A percentile compares a stretch with the other conserved stretches of the same genome.
These are phyloP conservation scores for Pterocarpus macrocarpus DNA, from an alignment of 306 rosid genomes.

Conservation along the genomic window DNA sequence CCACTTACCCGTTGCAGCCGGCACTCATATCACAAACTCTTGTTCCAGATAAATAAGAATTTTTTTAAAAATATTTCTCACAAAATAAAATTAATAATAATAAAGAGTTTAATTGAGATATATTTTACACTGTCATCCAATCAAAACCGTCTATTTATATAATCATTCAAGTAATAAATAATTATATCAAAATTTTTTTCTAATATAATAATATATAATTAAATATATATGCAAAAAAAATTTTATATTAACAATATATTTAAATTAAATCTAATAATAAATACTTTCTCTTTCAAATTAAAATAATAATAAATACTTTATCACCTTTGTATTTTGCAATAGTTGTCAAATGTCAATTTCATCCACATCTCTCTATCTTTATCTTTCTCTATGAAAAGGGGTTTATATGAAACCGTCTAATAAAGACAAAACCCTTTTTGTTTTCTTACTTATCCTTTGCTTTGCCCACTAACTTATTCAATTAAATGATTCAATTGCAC, in stretches of 20 bases:
- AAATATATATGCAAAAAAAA: too few species aligned
- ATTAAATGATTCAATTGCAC: slow-evolving; percentile 43
- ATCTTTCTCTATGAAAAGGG: not conserved
- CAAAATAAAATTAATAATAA: not conserved
- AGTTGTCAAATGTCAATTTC: not conserved
- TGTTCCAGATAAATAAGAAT: too few species aligned
- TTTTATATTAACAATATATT: too few species aligned
- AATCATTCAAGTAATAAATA: too few species aligned
- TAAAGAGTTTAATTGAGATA: too few species aligned
- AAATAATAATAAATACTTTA: not conserved
- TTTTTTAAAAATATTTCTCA: not conserved
- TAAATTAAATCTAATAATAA: too few species aligned
- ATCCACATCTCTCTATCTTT: not conserved
- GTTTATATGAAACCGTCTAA: not conserved
- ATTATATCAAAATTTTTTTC: too few species aligned
- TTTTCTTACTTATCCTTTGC: slow-evolving; percentile 36
- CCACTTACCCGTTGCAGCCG: not conserved
- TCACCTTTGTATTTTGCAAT: not conserved
- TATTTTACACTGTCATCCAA: too few species aligned
- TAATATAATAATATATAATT: too few species aligned
- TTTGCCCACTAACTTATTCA: slow-evolving; percentile 26
- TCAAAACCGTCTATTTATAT: too few species aligned
- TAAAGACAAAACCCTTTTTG: slow-evolving; percentile 39
- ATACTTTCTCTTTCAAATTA: too few species aligned
- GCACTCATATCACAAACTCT: not conserved